phyloP scores from a whole-genome alignment of 208 protist species.

The Leishmania amazonensis region DNA sequence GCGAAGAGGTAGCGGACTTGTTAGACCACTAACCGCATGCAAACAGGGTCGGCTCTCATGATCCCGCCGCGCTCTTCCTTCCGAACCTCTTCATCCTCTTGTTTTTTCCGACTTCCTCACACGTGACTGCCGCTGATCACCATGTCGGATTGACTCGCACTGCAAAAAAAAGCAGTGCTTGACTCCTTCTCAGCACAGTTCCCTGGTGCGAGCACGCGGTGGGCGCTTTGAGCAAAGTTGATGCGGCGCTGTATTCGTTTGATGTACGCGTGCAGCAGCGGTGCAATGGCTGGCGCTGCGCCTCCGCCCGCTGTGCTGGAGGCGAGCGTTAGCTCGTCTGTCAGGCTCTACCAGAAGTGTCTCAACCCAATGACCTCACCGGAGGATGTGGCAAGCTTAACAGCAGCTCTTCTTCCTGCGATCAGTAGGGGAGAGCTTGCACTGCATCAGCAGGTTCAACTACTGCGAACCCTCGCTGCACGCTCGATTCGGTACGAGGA shows the following conservation, averaged over 20 bases:
- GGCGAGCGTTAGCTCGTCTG: not conserved
- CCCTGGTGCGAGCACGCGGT: not conserved
- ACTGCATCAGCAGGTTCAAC: constrained; percentile 26
- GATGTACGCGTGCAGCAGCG: not conserved
- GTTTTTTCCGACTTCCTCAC: not conserved
- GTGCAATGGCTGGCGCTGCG: not conserved
- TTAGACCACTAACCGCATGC: not conserved
- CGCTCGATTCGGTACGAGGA: constrained; percentile 66
- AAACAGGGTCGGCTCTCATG: not conserved
- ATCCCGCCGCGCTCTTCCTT: not conserved
- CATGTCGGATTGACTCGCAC: not conserved
- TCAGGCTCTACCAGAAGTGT: constrained; percentile 14
- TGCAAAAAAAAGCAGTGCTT: not conserved
- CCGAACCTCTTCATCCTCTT: not conserved
- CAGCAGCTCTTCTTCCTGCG: constrained; percentile 20
- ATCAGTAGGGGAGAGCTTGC: constrained; percentile 9
- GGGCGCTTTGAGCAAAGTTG: not conserved
- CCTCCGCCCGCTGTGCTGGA: constrained; percentile 2
- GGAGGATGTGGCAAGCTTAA: constrained; percentile 16
- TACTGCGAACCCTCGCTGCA: constrained; percentile 27
- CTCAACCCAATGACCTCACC: constrained; percentile 12
- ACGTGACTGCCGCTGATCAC: not conserved
- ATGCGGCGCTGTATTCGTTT: constrained; percentile 15
- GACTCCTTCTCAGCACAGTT: not conserved
- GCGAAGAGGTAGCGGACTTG: not conserved